Evolutionary conservation across 2,329 filamentous ascomycete species (phyloP), one percentile per base, ranked within the genome.

Genomic region (Fragosphaeria purpurea): DNA sequence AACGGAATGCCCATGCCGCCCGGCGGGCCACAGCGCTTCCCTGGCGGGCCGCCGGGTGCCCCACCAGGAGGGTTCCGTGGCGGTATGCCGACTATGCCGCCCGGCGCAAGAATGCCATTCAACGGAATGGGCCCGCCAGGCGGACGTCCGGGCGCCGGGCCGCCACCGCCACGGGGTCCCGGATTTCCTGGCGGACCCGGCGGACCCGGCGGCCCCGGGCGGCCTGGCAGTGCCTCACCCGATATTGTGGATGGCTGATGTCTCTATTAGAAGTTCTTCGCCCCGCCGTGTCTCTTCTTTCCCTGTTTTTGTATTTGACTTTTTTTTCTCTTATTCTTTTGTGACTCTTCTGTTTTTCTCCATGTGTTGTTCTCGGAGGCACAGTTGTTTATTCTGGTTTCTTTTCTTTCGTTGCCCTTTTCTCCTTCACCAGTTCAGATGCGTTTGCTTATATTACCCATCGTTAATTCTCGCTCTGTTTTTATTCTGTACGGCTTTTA

Each of bases 11-110:
- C 47, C 34, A 43, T 48, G 46, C 34, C 22, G 13, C 30, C 41
- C 9, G 47, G 47, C 22, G 47, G 46, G 4, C 46, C 47, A 32
- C 42, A 41, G 37, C 48, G 48, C 9, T 41, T 45, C 9, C 38
- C 40, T 22, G 40, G 44, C 6, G 45, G 40, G 4, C 41, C 8
- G 44, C 44, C 5, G 50, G 41, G 10, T 6, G 7, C 22, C 50
- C 22, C 22, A 22, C 22, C 22, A 22, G 22, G 31, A 13, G 49
- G 34, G 10, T 41, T 33, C 35, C 48, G 48, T n/a, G 48, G 42
- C 4, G 9, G 35, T 9, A 44, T 44, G 47, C 41, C 41, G 12
- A 2, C 47, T 7, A 22, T 22, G 22, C 22, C 22, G 22, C 22
- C 22, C 22, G 22, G 22, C 22, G 22, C 22, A 22, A 22, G 22